Evolutionary conservation across 1,139 yeast species (phyloP), one percentile per base, ranked within the genome.

Genomic region (Taphrina pruni): DNA sequence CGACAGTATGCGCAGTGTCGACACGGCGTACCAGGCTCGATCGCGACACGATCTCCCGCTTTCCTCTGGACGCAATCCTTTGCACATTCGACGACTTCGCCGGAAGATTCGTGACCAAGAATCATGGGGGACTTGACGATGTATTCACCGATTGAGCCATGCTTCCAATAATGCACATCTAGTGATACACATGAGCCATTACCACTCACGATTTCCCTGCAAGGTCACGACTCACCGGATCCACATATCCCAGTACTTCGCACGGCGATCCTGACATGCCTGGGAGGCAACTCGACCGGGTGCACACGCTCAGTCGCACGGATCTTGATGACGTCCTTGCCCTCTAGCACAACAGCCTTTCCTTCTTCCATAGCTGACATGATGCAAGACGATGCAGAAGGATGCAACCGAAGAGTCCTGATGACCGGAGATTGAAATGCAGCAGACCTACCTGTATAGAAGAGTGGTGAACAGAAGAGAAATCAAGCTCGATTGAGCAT

Each of bases 181-280:
- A 36, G 8, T 12, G 32, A 26, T 26, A 2, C 32, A 26, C 32
- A 26, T 26, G 32, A 26, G 32, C 32, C 32, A 26, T 26, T 26
- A 2, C 4, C 32, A 4, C 32, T 26, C 32, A 2, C 4, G 32
- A 26, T 26, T 26, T 26, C 2, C 32, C 32, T 26, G 32, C 32
- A 26, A 26, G 32, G 32, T 26, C 54, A 8, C 11, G 35, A 62
- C 54, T 36, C 60, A 77, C 90, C 96, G 1, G 92, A 87, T 4
- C 97, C 97, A 78, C 97, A 91, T 72, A 91, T 87, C 65, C 97
- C 97, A 0, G 97, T 91, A 74, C 84, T 81, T 76, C 87, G 87
- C 73, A 91, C 88, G 69, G 87, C 87, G 38, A 91, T 86, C 74
- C 88, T 84, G 58, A 91, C 97, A 72, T 86, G 56, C n/a, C 61